Conservation (phyloP, 2,329 filamentous ascomycete genomes). For the Botryotinia convoluta region DNA sequence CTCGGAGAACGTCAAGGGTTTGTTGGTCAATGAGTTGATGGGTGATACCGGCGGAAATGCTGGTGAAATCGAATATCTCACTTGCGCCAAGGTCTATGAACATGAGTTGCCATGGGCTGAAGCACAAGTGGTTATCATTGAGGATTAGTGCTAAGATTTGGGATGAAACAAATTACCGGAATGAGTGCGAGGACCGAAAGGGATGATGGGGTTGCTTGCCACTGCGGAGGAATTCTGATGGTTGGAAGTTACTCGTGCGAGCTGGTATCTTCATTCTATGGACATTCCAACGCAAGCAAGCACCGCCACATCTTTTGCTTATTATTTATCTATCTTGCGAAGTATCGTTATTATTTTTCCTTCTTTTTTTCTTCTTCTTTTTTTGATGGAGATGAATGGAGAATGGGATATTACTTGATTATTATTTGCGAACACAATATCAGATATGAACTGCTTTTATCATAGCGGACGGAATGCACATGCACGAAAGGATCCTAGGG, state of each 20-base stretch:
- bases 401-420: slow-evolving; percentile 1
- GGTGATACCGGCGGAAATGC: slow-evolving; percentile 21
- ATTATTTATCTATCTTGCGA: slow-evolving; percentile 1
- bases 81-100: slow-evolving; percentile 28
- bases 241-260: not conserved
- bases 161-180: not conserved
- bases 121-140: not conserved
- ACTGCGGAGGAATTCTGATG: not conserved
- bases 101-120: slow-evolving; percentile 30
- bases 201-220: not conserved
- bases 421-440: not conserved
- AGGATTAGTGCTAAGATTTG: not conserved
- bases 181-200: not conserved
- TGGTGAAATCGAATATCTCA: slow-evolving; percentile 29
- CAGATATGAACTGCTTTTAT: slow-evolving; percentile 2
- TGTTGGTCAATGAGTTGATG: slow-evolving; percentile 31
- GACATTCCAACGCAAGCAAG: not conserved
- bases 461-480: not conserved
- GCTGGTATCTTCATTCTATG: not conserved
- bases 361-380: not conserved
- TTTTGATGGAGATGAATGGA: not conserved
- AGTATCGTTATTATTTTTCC: slow-evolving; percentile 3
- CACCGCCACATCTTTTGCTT: not conserved
- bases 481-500: not conserved
- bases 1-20: slow-evolving; percentile 20